Conservation (phyloP, 805 yeast genomes). For the Millerago galiae region DNA sequence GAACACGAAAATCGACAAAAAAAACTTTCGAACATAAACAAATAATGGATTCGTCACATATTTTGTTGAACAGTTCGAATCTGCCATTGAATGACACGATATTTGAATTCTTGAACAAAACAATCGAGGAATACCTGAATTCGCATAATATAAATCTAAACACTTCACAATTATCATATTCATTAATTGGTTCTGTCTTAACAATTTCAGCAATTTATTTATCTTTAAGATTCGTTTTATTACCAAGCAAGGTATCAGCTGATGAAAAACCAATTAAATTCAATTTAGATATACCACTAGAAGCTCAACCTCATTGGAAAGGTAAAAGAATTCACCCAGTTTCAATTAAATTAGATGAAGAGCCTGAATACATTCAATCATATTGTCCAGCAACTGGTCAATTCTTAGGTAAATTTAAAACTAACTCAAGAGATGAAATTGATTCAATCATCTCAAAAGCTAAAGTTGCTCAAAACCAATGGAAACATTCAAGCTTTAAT, state of each 20-base stretch:
- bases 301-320: constrained; percentile 87
- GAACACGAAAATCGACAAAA: background rate
- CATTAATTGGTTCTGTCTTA: constrained; percentile 13
- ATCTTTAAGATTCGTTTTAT: constrained; percentile 8
- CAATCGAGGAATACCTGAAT: constrained; percentile 15
- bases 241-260: constrained; percentile 1
- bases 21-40: background rate
- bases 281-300: constrained; percentile 58
- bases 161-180: constrained; percentile 15
- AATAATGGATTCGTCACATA: constrained; percentile 7
- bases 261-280: constrained; percentile 34
- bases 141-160: constrained; percentile 7
- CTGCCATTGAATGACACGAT: constrained; percentile 21
- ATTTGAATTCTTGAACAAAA: constrained; percentile 15
- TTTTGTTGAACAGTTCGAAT: constrained; percentile 18
- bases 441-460: constrained; percentile 48
- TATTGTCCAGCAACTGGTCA: constrained; percentile 98
- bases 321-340: constrained; percentile 71
- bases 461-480: constrained; percentile 26
- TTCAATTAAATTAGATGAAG: constrained; percentile 49
- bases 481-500: constrained; percentile 43
- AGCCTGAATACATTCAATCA: constrained; percentile 66
- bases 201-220: constrained; percentile 10
- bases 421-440: constrained; percentile 63
- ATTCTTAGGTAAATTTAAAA: constrained; percentile 63